Percentiles rank a stretch among this genome's conserved stretches.
These are phyloP conservation scores for Podaxis sp. DNA, from an alignment of 768 basidiomycete species.

Conservation along the genomic window DNA sequence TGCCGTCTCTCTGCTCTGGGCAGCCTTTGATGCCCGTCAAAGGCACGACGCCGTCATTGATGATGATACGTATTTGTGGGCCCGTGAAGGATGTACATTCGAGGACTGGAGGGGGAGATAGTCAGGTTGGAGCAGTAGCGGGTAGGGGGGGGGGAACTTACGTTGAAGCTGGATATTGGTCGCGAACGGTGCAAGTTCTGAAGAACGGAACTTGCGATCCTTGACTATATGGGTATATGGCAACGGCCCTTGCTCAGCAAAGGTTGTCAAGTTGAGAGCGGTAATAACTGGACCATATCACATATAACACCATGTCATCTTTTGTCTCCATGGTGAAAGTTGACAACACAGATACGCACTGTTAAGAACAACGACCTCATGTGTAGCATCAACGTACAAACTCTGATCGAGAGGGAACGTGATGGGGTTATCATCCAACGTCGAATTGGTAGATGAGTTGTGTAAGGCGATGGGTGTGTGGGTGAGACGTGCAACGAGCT, in stretches of 20 bases:
- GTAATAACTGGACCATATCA: constrained; percentile 58
- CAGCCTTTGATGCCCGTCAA: constrained; percentile 78
- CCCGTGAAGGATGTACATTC: constrained; percentile 50
- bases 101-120: constrained; percentile 47
- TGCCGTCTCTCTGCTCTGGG: constrained; percentile 66
- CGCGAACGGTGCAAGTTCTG: constrained; percentile 83
- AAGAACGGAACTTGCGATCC: constrained; percentile 66
- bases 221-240: constrained; percentile 70
- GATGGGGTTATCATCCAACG: constrained; percentile 64
- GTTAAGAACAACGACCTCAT: constrained; percentile 90
- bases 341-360: constrained; percentile 35
- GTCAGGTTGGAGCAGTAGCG: not conserved
- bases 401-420: constrained; percentile 73
- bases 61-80: constrained; percentile 75
- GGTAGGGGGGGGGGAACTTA: constrained; percentile 35
- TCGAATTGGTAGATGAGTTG: constrained; percentile 85
- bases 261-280: constrained; percentile 77
- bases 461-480: constrained; percentile 67
- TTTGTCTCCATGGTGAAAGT: too few relatives aligned
- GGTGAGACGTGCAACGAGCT: constrained; percentile 80
- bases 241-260: constrained; percentile 73
- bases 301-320: not conserved
- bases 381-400: constrained; percentile 87
- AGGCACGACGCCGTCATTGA: constrained; percentile 87
- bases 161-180: constrained; percentile 90